Conservation (phyloP, 345 rosid species). For the Theobroma cacao region DNA sequence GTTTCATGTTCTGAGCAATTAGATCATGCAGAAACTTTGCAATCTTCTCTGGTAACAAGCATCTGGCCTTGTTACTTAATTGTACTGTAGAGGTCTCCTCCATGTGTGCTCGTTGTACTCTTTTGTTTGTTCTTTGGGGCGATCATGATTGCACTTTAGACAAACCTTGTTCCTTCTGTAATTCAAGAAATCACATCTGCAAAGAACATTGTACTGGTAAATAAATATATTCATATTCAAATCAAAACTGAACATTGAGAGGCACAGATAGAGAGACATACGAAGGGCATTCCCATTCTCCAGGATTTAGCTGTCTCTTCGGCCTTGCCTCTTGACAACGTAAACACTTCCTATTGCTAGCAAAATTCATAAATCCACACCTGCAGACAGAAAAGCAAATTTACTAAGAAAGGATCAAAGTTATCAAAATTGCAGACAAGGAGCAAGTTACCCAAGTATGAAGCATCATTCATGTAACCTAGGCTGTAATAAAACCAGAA, state of each 20-base stretch:
- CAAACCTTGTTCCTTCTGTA: slow-evolving; percentile 58
- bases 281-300: slow-evolving; percentile 98
- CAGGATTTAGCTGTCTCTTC: slow-evolving; percentile 55
- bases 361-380: slow-evolving; percentile 93
- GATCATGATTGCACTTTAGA: slow-evolving; percentile 52
- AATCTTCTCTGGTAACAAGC: too few relatives aligned
- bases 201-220: slow-evolving; percentile 3
- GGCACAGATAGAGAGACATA: slow-evolving; percentile 33
- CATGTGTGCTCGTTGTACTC: slow-evolving; percentile 38
- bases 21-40: too few relatives aligned
- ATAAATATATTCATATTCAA: not conserved
- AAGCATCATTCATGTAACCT: too few relatives aligned
- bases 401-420: not conserved
- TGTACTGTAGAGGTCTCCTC: slow-evolving; percentile 8
- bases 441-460: not conserved
- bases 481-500: too few relatives aligned
- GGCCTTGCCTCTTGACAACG: slow-evolving; percentile 62
- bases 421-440: not conserved
- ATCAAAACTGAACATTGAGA: not conserved
- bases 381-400: slow-evolving; percentile 35
- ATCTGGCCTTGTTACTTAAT: too few relatives aligned
- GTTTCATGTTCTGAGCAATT: too few relatives aligned
- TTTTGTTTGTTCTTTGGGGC: slow-evolving; percentile 25
- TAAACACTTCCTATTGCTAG: slow-evolving; percentile 67
- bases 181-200: slow-evolving; percentile 80